A percentile compares a stretch with the other conserved stretches of the same genome.
Evolutionary conservation across 139 green algal genomes (phyloP).

Genomic region (Coelastrella sp.): DNA sequence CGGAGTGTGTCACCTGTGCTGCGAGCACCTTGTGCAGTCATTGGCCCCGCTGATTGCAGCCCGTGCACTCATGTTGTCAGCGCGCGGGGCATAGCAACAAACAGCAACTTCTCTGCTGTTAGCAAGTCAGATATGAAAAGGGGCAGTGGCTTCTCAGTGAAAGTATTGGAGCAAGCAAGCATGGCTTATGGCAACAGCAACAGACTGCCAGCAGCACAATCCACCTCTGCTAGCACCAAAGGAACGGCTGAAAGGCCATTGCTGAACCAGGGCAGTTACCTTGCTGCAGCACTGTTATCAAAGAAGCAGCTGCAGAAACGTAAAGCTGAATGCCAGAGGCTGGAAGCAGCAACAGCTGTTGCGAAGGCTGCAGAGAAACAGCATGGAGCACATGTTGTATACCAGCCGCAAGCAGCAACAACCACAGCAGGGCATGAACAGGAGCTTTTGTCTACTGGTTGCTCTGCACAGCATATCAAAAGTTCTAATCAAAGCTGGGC

Average conservation of each 20-base stretch:
- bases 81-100: background rate
- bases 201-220: background rate
- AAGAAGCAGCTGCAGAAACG: background rate
- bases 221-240: background rate
- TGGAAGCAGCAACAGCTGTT: background rate
- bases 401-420: background rate
- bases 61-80: too few relatives aligned
- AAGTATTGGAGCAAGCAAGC: background rate
- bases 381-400: background rate
- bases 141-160: background rate
- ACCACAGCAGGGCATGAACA: background rate
- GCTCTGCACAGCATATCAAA: conserved; percentile 16
- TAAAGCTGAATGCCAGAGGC: conserved; percentile 1
- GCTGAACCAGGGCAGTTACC: conserved; percentile 39
- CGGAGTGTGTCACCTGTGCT: too few relatives aligned
- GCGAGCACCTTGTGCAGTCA: too few relatives aligned
- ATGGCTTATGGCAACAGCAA: background rate
- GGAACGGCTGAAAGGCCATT: conserved; percentile 30
- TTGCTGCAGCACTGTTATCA: conserved; percentile 21
- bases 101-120: background rate
- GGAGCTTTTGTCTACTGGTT: background rate
- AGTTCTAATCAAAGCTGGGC: background rate
- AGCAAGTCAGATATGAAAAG: background rate
- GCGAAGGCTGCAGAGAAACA: conserved; percentile 6
- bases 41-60: too few relatives aligned